Evolutionary conservation across 257 asterid species (phyloP).

Genomic region (Avicennia marina): DNA sequence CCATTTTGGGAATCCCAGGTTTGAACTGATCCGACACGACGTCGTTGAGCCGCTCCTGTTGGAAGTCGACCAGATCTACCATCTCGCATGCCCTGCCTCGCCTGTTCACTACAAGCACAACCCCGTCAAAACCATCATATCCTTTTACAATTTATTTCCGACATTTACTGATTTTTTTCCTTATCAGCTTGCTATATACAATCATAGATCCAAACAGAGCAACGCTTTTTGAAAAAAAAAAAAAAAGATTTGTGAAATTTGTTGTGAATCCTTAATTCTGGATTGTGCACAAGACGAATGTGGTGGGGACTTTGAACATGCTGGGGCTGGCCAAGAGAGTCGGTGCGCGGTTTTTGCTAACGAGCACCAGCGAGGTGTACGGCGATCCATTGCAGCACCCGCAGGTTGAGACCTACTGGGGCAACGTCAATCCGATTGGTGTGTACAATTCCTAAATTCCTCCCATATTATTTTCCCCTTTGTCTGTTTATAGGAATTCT

Average conservation of each 20-base stretch:
- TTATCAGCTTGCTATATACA: too few species aligned
- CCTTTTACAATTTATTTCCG: slow-evolving; percentile 32
- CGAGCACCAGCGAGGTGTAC: slow-evolving; percentile 96
- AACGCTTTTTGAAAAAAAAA: not conserved
- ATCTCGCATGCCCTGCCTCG: slow-evolving; percentile 95
- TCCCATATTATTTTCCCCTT: not conserved
- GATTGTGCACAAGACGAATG: slow-evolving; percentile 79
- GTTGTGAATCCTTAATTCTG: slow-evolving; percentile 32
- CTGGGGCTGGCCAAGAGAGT: slow-evolving; percentile 93
- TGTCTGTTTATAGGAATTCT: too few species aligned
- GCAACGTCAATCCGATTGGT: slow-evolving; percentile 97
- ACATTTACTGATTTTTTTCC: too few species aligned
- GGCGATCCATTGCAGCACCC: slow-evolving; percentile 94
- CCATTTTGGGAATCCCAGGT: slow-evolving; percentile 78
- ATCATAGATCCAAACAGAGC: not conserved
- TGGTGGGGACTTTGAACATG: slow-evolving; percentile 97
- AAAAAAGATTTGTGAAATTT: too few species aligned
- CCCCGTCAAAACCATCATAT: slow-evolving; percentile 92
- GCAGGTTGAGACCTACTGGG: slow-evolving; percentile 95
- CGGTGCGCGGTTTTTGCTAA: slow-evolving; percentile 94
- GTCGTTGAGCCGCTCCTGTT: slow-evolving; percentile 86
- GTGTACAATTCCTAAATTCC: not conserved
- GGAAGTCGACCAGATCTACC: slow-evolving; percentile 98
- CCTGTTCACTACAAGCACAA: slow-evolving; percentile 96
- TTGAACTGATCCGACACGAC: slow-evolving; percentile 91